Evolutionary conservation across 2,329 filamentous ascomycete species (phyloP).

Genomic region (Aureobasidium sp.): DNA sequence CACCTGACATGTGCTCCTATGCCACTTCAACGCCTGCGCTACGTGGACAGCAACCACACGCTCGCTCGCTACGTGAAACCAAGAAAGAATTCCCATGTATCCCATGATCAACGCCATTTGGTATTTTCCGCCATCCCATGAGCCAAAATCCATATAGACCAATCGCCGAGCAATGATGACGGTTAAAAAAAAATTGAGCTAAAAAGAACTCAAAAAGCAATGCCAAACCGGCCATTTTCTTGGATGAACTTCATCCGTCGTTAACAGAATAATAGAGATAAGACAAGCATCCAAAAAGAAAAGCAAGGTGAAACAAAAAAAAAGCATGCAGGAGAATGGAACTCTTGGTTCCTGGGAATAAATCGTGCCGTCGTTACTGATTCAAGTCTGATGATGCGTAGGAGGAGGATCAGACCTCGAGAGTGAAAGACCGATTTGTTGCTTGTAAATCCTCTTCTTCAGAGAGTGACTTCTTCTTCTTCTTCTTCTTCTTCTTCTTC

Average conservation of each 20-base stretch:
- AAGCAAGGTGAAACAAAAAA: background rate
- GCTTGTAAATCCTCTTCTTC: background rate
- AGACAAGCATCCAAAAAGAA: background rate
- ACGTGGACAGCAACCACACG: conserved; percentile 6
- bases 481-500: background rate
- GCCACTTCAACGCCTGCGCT: conserved; percentile 13
- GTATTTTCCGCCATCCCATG: conserved; percentile 9
- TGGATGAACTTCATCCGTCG: background rate
- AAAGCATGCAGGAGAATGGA: background rate
- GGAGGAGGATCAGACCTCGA: background rate
- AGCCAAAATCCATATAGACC: conserved; percentile 5
- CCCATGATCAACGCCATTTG: conserved; percentile 15
- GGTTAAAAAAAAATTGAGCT: background rate
- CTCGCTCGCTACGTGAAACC: conserved; percentile 1
- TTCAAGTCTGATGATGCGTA: conserved; percentile 11
- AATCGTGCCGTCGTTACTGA: conserved; percentile 16
- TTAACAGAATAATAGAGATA: conserved; percentile 1
- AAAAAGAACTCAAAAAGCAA: background rate
- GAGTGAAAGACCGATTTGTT: background rate
- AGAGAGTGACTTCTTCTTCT: conserved; percentile 6
- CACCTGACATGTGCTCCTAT: conserved; percentile 9
- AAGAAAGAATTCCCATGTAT: conserved; percentile 1
- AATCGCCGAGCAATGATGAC: conserved; percentile 10
- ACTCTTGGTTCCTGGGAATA: conserved; percentile 15
- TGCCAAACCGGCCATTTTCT: background rate